A percentile compares a stretch with the other conserved stretches of the same genome.
Evolutionary conservation across 306 rosid genomes (phyloP).

Genomic region (Prunus campanulata): DNA sequence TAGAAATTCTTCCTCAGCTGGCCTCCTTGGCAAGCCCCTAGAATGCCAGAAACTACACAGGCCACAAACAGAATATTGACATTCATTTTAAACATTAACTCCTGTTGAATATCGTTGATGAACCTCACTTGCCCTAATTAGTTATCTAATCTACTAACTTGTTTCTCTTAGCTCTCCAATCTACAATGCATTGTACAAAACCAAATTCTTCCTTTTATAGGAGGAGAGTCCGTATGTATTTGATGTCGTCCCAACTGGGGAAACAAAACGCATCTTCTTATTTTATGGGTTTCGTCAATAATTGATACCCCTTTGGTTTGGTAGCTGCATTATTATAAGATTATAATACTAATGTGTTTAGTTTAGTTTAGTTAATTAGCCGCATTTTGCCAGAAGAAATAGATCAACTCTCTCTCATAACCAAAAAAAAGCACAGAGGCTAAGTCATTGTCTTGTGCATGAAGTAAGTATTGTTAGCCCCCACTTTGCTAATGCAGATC

Average conservation of each 20-base stretch:
- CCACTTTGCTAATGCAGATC: background rate
- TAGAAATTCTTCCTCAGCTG: constrained; percentile 41
- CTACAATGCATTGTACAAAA: background rate
- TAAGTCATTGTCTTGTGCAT: background rate
- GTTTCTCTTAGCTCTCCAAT: background rate
- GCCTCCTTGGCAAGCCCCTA: constrained; percentile 30
- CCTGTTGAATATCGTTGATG: background rate
- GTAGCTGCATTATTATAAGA: background rate
- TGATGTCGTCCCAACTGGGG: background rate
- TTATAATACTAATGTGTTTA: background rate
- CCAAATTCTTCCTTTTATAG: background rate
- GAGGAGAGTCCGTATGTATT: background rate
- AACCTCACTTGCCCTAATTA: too few relatives aligned
- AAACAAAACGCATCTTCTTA: background rate
- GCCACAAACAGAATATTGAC: background rate
- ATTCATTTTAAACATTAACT: background rate
- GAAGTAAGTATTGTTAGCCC: background rate
- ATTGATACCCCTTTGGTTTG: background rate
- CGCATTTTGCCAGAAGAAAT: background rate
- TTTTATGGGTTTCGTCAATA: background rate
- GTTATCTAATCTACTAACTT: too few relatives aligned
- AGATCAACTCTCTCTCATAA: background rate
- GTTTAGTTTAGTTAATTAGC: background rate
- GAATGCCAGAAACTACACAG: background rate
- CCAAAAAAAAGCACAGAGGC: background rate